Conservation (phyloP, 2,329 filamentous ascomycete species). For the Helotiales sp. region DNA sequence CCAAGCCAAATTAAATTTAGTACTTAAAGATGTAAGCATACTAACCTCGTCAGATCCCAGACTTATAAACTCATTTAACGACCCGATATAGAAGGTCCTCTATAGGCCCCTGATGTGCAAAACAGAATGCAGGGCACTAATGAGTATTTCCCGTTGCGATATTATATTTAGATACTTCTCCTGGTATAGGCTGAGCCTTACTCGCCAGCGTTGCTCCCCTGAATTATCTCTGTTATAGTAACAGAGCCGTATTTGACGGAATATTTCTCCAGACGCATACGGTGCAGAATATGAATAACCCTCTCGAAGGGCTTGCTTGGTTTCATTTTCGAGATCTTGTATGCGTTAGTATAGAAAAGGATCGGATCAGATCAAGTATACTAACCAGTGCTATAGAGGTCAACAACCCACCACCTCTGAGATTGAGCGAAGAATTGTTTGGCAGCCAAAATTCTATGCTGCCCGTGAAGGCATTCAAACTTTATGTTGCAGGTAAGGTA, state of each 20-base stretch:
- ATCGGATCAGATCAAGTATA: neutral
- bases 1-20: neutral
- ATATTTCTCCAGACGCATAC: constrained; percentile 13
- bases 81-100: neutral
- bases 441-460: constrained; percentile 11
- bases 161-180: neutral
- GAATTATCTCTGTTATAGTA: constrained; percentile 9
- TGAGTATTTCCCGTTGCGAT: neutral
- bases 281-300: constrained; percentile 13
- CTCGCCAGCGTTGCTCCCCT: constrained; percentile 47
- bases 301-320: constrained; percentile 8
- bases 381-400: constrained; percentile 11
- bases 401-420: constrained; percentile 8
- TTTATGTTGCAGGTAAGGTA: constrained; percentile 5
- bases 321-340: constrained; percentile 10
- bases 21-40: neutral
- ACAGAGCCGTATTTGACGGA: constrained; percentile 13
- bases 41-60: neutral
- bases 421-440: constrained; percentile 6
- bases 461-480: constrained; percentile 5
- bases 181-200: constrained; percentile 70
- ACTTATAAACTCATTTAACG: neutral
- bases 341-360: constrained; percentile 2
- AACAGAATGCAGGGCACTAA: neutral
- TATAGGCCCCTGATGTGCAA: neutral